Evolutionary conservation across 352 stramenopile genomes (phyloP).

Genomic region (Pythium oligandrum): DNA sequence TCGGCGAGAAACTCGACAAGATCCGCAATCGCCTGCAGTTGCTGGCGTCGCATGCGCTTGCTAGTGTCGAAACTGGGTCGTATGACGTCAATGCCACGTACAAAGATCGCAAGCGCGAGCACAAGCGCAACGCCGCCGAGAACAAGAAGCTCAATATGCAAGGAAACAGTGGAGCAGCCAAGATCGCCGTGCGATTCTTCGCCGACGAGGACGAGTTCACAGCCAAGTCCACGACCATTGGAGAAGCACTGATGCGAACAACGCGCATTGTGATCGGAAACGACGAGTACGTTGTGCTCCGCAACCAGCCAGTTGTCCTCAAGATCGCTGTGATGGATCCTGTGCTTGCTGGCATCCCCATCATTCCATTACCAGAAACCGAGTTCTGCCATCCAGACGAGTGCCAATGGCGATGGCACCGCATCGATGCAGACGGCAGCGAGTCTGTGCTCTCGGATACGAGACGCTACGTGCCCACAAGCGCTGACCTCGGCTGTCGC

Average conservation of each 20-base stretch:
- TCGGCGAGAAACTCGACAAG: conserved; percentile 43
- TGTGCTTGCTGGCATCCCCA: conserved; percentile 36
- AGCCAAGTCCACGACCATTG: conserved; percentile 24
- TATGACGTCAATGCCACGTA: too few relatives aligned
- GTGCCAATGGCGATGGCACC: conserved; percentile 62
- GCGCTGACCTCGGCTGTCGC: conserved; percentile 30
- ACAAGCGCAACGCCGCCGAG: conserved; percentile 4
- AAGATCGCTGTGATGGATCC: conserved; percentile 40
- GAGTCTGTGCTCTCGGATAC: conserved; percentile 13
- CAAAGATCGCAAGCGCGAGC: conserved; percentile 6
- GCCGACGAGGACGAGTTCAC: conserved; percentile 26
- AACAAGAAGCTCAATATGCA: too few relatives aligned
- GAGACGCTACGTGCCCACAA: conserved; percentile 35
- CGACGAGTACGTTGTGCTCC: conserved; percentile 39
- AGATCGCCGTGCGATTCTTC: conserved; percentile 42
- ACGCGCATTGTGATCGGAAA: conserved; percentile 35
- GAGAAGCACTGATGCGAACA: conserved; percentile 42
- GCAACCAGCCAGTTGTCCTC: conserved; percentile 59
- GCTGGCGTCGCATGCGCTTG: conserved; percentile 22
- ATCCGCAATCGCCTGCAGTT: conserved; percentile 59
- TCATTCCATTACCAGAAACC: conserved; percentile 41
- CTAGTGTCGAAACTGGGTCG: neutral
- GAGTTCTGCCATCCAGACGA: conserved; percentile 62
- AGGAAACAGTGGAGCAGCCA: neutral
- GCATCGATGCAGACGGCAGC: conserved; percentile 15